These are phyloP conservation scores for Trichothecium sympodiale DNA, from an alignment of 2,329 filamentous ascomycete genomes.

Conservation along the genomic window DNA sequence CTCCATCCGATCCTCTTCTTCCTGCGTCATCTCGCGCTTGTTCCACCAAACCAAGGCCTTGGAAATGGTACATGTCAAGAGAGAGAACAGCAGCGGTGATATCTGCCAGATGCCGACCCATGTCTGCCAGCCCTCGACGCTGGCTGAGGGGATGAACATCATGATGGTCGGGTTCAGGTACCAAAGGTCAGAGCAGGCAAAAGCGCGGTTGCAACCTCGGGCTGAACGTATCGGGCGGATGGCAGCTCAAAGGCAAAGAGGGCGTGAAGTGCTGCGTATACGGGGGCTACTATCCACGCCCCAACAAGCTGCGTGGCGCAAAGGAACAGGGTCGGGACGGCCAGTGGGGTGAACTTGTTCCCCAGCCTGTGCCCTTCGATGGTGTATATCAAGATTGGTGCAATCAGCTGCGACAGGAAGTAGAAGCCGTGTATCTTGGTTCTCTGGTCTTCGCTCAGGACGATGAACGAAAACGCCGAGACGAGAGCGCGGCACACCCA, in stretches of 20 bases:
- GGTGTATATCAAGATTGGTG: slow-evolving; percentile 12
- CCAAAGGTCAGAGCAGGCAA: slow-evolving; percentile 7
- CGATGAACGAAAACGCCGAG: no score
- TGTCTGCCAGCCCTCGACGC: slow-evolving; percentile 3
- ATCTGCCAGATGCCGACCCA: slow-evolving; percentile 5
- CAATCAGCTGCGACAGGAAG: slow-evolving; percentile 10
- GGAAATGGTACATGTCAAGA: no score
- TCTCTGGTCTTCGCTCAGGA: no score
- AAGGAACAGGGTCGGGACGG: slow-evolving; percentile 7
- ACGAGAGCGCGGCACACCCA: no score
- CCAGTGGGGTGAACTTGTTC: slow-evolving; percentile 7
- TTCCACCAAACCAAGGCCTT: no score
- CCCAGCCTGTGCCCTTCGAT: slow-evolving; percentile 13
- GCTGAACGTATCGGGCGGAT: not conserved
- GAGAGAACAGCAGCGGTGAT: slow-evolving; percentile 5
- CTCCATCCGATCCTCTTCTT: no score
- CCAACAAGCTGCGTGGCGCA: slow-evolving; percentile 6
- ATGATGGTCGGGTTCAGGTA: slow-evolving; percentile 8
- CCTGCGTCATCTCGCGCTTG: no score
- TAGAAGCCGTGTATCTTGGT: slow-evolving; percentile 1
- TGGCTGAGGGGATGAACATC: slow-evolving; percentile 2
- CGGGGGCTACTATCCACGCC: slow-evolving; percentile 6
- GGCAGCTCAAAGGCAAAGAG: slow-evolving; percentile 2
- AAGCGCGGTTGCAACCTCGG: slow-evolving; percentile 8
- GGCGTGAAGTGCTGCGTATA: slow-evolving; percentile 7